Conservation (phyloP, 345 rosid species). For the Cardiospermum halicacabum region DNA sequence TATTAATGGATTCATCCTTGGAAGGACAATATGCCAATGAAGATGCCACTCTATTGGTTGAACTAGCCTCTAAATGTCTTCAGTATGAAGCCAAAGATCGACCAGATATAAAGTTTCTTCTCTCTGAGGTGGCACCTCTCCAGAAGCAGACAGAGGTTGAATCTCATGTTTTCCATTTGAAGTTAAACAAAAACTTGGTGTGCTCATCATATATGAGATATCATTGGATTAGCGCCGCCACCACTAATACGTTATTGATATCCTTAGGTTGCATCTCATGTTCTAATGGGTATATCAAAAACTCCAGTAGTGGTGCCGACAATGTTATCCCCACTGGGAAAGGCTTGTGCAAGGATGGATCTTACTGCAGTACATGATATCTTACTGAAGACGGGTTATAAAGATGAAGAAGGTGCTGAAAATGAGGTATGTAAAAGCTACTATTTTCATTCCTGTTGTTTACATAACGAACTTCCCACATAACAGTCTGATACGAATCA, state of each 20-base stretch:
- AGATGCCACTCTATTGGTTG: conserved; percentile 53
- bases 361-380: conserved; percentile 73
- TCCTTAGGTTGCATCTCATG: conserved; percentile 55
- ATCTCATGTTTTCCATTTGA: conserved; percentile 12
- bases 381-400: conserved; percentile 76
- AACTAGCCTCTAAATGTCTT: conserved; percentile 64
- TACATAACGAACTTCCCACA: background rate
- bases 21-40: conserved; percentile 70
- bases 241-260: conserved; percentile 2
- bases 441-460: conserved; percentile 4
- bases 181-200: conserved; percentile 1
- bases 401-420: conserved; percentile 87
- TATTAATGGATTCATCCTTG: conserved; percentile 67
- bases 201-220: conserved; percentile 1
- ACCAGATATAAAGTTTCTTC: conserved; percentile 53
- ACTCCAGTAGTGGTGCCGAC: conserved; percentile 47
- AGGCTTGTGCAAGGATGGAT: conserved; percentile 77
- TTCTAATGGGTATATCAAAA: conserved; percentile 56
- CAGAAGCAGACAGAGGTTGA: conserved; percentile 63
- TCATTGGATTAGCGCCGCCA: conserved; percentile 1
- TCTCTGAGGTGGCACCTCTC: conserved; percentile 52
- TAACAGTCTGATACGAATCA: too few species aligned
- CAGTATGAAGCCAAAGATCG: conserved; percentile 73
- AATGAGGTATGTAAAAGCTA: conserved; percentile 36
- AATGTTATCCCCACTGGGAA: conserved; percentile 62